These are phyloP conservation scores for Jaenimonas drosophilae DNA, from an alignment of 208 protist genomes.

Conservation along the genomic window DNA sequence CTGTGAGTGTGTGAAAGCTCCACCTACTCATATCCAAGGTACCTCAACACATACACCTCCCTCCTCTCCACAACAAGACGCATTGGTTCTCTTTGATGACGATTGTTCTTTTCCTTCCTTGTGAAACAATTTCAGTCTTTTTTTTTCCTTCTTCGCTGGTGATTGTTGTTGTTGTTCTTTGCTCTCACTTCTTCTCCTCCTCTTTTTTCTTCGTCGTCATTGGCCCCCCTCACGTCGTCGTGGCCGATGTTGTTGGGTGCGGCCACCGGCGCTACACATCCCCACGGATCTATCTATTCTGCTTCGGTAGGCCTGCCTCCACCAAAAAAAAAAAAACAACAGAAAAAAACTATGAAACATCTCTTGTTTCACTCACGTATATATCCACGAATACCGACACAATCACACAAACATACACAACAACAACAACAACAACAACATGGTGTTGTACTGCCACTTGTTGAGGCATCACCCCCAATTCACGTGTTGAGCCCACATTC, in stretches of 20 bases:
- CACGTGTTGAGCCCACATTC: too few species aligned
- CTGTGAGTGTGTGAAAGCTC: too few species aligned
- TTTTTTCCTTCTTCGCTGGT: slow-evolving; percentile 3
- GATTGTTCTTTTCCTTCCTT: neutral
- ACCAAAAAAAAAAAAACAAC: slow-evolving; percentile 6
- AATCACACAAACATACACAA: slow-evolving; percentile 2
- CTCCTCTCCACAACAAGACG: too few species aligned
- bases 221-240: too few species aligned
- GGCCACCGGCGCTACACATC: neutral
- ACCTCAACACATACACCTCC: too few species aligned
- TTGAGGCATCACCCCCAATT: too few species aligned
- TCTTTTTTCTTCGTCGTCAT: too few species aligned
- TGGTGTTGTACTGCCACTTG: too few species aligned
- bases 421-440: slow-evolving; percentile 3
- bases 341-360: slow-evolving; percentile 8
- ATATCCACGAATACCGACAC: neutral
- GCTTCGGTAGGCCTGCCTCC: neutral
- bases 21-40: too few species aligned
- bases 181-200: neutral
- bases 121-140: neutral
- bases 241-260: too few species aligned
- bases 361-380: slow-evolving; percentile 8
- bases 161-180: neutral
- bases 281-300: neutral
- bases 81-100: slow-evolving; percentile 1